Base-by-base conservation (phyloP, 805 yeast species). In the Vanderwaltozyma tropicalis region DNA sequence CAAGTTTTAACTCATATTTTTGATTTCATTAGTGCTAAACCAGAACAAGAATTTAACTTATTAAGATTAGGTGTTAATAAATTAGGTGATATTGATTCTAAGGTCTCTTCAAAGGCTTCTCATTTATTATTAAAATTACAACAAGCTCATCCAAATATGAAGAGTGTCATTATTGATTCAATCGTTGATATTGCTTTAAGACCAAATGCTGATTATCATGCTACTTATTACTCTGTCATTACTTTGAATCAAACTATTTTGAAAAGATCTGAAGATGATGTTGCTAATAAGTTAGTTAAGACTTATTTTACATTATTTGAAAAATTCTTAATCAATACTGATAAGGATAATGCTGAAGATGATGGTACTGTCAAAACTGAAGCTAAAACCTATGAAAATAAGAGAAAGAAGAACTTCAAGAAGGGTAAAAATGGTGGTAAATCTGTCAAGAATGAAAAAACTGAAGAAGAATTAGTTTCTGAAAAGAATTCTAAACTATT, bases 121-220 rank as follows among this genome's bases (percentile, higher is more conserved):
- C 85, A 75, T 58, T 78, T 80, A 45, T 64, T 92, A 32, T 68
- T 88, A 45, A 80, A 80, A 50, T 63, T 87, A 30, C 83, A 92
- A 58, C 94, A 85, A 59, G 80, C 78, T 4, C 98, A 92, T 59
- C 98, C 98, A 15, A 92, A 92, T 35, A 92, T 92, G 97, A 89
- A 87, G 60, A 64, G 74, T 37, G 76, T 89, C 40, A 69, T 92
- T 28, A 72, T 80, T 29, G 85, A 85, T 44, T 68, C 92, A 5
- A 80, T 89, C 28, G 74, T 83, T 35, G 97, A 92, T 57, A 71
- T 80, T 36, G 67, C 86, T 24, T 80, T 85, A 61, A 76, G 83
- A 52, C 74, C 78, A 35, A 72, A 72, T 42, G 78, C 78, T 26
- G 96, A 86, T 43, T 83, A 86, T 60, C 94, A 87, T 53, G 77